Conservation (phyloP, 2,329 filamentous ascomycete species). For the Rutstroemia sp. region DNA sequence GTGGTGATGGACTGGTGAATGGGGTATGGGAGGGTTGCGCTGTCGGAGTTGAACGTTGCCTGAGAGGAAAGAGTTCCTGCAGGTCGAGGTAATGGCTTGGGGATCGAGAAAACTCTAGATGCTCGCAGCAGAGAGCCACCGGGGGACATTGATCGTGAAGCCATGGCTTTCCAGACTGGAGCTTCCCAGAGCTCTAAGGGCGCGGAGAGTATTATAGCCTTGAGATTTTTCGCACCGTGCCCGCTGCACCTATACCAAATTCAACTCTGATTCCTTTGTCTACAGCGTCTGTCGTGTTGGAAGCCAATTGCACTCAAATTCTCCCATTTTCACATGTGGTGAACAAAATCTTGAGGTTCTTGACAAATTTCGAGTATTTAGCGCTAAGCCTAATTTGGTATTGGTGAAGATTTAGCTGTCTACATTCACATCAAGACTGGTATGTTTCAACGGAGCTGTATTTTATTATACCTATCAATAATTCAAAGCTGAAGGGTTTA, state of each 20-base stretch:
- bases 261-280: neutral
- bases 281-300: neutral
- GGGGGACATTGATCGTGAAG: conserved; percentile 42
- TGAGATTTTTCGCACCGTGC: neutral
- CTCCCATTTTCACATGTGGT: neutral
- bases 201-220: neutral
- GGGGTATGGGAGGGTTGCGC: conserved; percentile 71
- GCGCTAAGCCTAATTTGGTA: conserved; percentile 1
- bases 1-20: conserved; percentile 77
- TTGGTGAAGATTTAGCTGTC: neutral
- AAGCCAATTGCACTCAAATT: neutral
- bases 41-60: conserved; percentile 49
- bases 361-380: conserved; percentile 4
- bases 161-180: conserved; percentile 19
- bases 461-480: too few relatives aligned
- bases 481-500: too few relatives aligned
- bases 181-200: neutral
- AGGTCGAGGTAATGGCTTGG: conserved; percentile 63
- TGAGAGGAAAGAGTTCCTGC: conserved; percentile 40
- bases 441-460: too few relatives aligned
- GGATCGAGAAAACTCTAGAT: conserved; percentile 85
- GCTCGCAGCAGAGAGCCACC: conserved; percentile 68
- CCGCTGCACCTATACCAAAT: neutral
- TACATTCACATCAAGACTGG: neutral
- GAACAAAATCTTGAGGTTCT: conserved; percentile 7